Base-by-base conservation (phyloP, 352 stramenopile species). In the Pythium insidiosum region DNA sequence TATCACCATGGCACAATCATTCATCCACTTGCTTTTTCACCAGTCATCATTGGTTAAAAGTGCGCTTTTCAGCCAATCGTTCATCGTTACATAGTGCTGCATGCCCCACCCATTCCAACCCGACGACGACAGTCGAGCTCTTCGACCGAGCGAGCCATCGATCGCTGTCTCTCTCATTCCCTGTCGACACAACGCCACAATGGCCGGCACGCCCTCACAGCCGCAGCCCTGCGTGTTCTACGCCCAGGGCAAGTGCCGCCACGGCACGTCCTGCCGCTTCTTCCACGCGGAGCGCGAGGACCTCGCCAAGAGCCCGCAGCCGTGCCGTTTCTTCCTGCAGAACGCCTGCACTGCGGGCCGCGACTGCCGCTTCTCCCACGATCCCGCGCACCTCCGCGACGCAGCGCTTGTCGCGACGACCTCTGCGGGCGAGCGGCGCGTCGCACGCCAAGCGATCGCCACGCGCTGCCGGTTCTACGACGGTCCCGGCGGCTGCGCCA, bases 261-360 rank as follows among this genome's bases (percentile, higher is more conserved):
- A 84, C 28, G 76, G 76, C 34, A 64, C 44, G n/a, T 48, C 33
- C 43, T 88, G 76, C 61, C 73, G 64, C 42, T 88, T 87, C 58
- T 82, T 61, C 21, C 76, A 88, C 56, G 68, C 58, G 11, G 21
- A 49, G 34, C 58, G 56, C 16, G 56, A 74, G 37, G 60, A 76
- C 16, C 43, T 63, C 26, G 52, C 68, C 0, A 48, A 67, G 18
- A 68, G 56, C 39, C 53, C 70, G 34, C 38, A 68, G 40, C 57
- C 72, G 34, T 89, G 74, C 61, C 88, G 77, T 46, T 89, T 86
- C 50, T 88, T 78, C 46, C 52, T 87, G 16, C 65, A 83, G 40
- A 72, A 73, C 35, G 44, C 66, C 30, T 89, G 76, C 56, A 81
- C 51, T 23, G 71, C 71, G 11, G 60, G 75, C 21, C 70, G 75